Percentiles rank a stretch among this genome's conserved stretches.
phyloP scores from a whole-genome alignment of 257 asterid genomes.

The Primulina tabacum region DNA sequence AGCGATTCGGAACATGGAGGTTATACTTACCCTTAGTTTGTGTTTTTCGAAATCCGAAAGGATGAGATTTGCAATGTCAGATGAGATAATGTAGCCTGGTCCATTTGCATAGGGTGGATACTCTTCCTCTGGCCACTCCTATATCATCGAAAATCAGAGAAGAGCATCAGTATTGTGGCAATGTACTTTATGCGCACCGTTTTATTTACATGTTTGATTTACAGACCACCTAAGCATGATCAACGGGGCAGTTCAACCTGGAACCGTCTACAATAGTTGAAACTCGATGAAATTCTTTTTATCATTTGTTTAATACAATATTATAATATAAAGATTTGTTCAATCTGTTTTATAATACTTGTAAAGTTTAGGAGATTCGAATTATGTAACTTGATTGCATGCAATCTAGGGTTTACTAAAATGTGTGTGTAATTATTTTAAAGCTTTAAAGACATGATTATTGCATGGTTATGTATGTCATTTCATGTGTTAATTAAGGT shows the following conservation, averaged over 20 bases:
- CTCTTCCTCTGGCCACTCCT: slow-evolving; percentile 99
- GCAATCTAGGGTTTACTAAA: too few relatives aligned
- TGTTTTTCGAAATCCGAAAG: slow-evolving; percentile 64
- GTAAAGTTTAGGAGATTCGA: too few relatives aligned
- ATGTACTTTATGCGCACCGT: neutral
- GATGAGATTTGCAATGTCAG: slow-evolving; percentile 72
- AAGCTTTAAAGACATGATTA: too few relatives aligned
- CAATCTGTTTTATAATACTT: too few relatives aligned
- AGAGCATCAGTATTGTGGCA: neutral
- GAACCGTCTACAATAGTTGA: too few relatives aligned
- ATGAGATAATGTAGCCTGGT: slow-evolving; percentile 86
- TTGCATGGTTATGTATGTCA: accelerated
- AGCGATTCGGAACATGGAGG: neutral
- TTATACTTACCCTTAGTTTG: slow-evolving; percentile 58
- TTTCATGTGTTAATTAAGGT: too few relatives aligned
- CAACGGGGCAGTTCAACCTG: too few relatives aligned
- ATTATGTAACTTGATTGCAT: too few relatives aligned
- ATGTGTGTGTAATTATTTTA: too few relatives aligned
- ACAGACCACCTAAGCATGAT: neutral
- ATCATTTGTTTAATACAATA: too few relatives aligned
- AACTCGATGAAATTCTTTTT: too few relatives aligned
- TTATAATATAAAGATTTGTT: too few relatives aligned
- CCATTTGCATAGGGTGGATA: slow-evolving; percentile 98
- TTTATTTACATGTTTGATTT: slow-evolving; percentile 1
- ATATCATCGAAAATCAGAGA: slow-evolving; percentile 20